Conservation (phyloP, 2,329 filamentous ascomycete species). For the Elsinoe australis region DNA sequence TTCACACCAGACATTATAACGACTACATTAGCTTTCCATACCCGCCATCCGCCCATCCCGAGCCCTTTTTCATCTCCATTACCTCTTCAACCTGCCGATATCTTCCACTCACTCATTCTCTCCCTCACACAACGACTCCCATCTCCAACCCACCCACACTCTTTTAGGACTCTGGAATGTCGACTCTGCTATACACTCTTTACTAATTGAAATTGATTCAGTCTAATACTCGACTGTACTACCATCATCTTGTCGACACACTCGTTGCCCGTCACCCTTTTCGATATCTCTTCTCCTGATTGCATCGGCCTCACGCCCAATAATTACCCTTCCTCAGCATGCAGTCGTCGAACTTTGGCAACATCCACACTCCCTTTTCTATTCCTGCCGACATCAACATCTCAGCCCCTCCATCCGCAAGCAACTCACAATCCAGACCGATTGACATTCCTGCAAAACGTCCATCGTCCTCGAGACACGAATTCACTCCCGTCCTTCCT, state of each 20-base stretch:
- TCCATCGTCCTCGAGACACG: conserved; percentile 12
- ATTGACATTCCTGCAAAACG: conserved; percentile 15
- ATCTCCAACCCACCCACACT: conserved; percentile 15
- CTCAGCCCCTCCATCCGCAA: neutral
- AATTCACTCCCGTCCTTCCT: conserved; percentile 4
- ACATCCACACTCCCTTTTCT: neutral
- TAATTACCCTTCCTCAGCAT: neutral
- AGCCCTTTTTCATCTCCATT: conserved; percentile 13
- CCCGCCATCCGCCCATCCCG: conserved; percentile 15
- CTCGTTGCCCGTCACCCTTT: neutral
- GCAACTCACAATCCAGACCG: conserved; percentile 2
- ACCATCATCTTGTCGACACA: neutral
- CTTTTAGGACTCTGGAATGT: conserved; percentile 14
- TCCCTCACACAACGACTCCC: conserved; percentile 2
- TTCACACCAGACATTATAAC: conserved; percentile 13
- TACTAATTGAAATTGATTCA: conserved; percentile 3
- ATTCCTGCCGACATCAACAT: neutral
- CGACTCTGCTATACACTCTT: conserved; percentile 6
- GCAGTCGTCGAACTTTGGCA: conserved; percentile 9
- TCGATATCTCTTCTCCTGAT: neutral
- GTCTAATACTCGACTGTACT: neutral
- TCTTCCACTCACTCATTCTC: neutral
- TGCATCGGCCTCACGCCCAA: neutral
- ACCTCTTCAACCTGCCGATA: neutral
- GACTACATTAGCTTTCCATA: conserved; percentile 17